Conservation (phyloP, 352 stramenopile species). For the Pythium diclinum region DNA sequence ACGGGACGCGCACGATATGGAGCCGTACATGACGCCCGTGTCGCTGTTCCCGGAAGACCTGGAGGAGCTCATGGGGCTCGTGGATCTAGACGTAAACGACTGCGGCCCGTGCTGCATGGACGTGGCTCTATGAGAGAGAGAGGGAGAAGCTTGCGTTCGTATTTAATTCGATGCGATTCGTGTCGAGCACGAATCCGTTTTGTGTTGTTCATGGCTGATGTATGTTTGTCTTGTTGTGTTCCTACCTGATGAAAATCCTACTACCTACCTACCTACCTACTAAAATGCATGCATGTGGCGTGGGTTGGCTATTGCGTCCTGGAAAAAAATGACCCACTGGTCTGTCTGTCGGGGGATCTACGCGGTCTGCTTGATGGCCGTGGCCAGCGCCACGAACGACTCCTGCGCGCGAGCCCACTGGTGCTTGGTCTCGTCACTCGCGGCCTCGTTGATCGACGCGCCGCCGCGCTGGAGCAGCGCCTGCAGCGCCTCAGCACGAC, state of each 20-base stretch:
- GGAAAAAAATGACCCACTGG: constrained; percentile 6
- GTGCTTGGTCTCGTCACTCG: constrained; percentile 47
- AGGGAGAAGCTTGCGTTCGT: background rate
- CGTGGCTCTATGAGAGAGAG: background rate
- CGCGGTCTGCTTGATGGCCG: constrained; percentile 68
- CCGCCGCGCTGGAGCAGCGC: constrained; percentile 70
- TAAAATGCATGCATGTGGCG: background rate
- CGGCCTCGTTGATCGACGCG: constrained; percentile 42
- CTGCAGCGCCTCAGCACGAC: constrained; percentile 66
- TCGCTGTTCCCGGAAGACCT: constrained; percentile 25
- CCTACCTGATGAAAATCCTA: background rate
- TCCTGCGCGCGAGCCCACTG: constrained; percentile 65
- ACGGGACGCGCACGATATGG: constrained; percentile 20
- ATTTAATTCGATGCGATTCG: background rate
- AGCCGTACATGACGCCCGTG: constrained; percentile 20
- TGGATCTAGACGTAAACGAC: constrained; percentile 7
- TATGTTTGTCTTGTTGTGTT: background rate
- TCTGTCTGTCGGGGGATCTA: constrained; percentile 14
- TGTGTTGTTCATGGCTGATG: no score
- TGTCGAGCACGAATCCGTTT: background rate
- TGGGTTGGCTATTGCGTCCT: constrained; percentile 1
- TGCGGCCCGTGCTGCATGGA: background rate
- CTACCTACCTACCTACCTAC: background rate
- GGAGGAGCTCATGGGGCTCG: constrained; percentile 19
- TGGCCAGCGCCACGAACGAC: constrained; percentile 72